These are phyloP conservation scores for Paecilomyces sp. DNA, from an alignment of 2,329 filamentous ascomycete genomes.

Conservation along the genomic window DNA sequence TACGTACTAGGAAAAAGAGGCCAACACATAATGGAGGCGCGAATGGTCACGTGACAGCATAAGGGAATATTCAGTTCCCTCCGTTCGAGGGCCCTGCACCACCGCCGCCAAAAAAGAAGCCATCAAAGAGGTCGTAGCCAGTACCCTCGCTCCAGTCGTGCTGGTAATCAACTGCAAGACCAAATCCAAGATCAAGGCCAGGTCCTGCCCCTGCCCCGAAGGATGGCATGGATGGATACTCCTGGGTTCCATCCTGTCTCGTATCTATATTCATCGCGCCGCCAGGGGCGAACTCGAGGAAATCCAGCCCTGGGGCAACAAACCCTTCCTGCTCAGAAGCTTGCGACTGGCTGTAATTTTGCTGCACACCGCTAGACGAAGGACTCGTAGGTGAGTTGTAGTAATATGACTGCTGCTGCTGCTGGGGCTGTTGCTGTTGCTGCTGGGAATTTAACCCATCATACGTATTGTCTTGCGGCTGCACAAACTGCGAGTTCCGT, in stretches of 20 bases:
- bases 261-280: conserved; percentile 18
- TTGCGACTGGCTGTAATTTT: conserved; percentile 17
- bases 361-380: conserved; percentile 21
- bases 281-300: conserved; percentile 44
- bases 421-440: conserved; percentile 24
- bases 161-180: conserved; percentile 38
- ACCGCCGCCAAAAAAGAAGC: conserved; percentile 49
- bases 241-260: conserved; percentile 20
- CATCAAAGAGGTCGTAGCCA: conserved; percentile 46
- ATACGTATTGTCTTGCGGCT: conserved; percentile 25
- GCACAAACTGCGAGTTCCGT: conserved; percentile 22
- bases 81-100: conserved; percentile 18
- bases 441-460: conserved; percentile 27
- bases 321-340: conserved; percentile 7
- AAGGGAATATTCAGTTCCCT: conserved; percentile 1
- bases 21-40: background rate
- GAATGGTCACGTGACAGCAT: background rate
- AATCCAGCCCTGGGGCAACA: conserved; percentile 44
- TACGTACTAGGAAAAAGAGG: background rate
- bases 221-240: conserved; percentile 22
- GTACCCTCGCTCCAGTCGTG: conserved; percentile 44
- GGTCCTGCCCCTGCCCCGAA: conserved; percentile 25
- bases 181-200: conserved; percentile 38
- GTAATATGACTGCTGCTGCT: conserved; percentile 22
- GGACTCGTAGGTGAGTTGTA: conserved; percentile 25